Base-by-base conservation (phyloP, 805 yeast species). In the Metschnikowia amazonensis region DNA sequence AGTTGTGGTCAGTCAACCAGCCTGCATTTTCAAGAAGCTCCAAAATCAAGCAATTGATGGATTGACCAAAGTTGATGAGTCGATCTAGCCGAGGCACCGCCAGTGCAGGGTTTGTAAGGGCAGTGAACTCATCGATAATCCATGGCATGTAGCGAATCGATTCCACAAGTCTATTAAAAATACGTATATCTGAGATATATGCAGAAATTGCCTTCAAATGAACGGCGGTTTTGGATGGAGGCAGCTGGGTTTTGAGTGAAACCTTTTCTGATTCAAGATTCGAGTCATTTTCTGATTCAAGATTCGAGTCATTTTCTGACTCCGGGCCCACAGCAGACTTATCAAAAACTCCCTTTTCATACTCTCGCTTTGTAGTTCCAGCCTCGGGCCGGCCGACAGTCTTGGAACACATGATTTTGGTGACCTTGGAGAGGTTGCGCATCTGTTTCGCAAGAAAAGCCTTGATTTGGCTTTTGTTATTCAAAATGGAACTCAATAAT, bases 1-100 rank as follows among this genome's bases (percentile, higher is more conserved):
- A 71, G 52, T 71, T 65, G 51, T 71, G 76, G 23, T 71, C 76
- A 4, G 74, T 69, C 42, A 70, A 51, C 75, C 75, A 71, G 9
- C 76, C 76, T 5, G 66, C 70, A 47, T 70, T 71, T 44, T 71
- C 76, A 17, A 71, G 53, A 9, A 67, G 51, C 50, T 71, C 75
- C 44, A 71, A 60, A 2, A 67, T 57, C 40, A 70, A 60, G 49
- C 75, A 70, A 49, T 70, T 70, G 44, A 71, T 45, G 2, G 75
- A 60, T 52, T 71, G 76, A 14, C 60, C 50, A 13, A 70, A 60
- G 47, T 69, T 69, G 49, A 71, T 46, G 34, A 67, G 52, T 14
- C 74, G 52, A 51, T 67, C 65, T 3, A 62, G 45, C 24, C 57
- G 56, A 0, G 72, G 64, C 8, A 47, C 57, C 2, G 59, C 42